These are phyloP conservation scores for Coemansia sp. DNA, from an alignment of 192 early-diverging fungal species.

Conservation along the genomic window DNA sequence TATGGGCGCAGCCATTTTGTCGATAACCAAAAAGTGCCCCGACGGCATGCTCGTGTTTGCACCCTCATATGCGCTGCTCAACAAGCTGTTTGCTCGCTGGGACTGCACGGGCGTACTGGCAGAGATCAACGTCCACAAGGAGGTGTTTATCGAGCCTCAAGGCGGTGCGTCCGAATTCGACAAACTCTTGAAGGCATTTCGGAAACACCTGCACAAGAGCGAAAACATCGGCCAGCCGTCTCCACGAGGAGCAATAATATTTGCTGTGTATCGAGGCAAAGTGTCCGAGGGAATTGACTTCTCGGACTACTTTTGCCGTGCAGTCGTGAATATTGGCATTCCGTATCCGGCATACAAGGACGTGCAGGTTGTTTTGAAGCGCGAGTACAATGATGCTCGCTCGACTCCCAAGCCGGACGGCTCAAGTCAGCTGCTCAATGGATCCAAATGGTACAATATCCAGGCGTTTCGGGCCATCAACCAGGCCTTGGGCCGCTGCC, in stretches of 20 bases:
- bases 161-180: constrained; percentile 39
- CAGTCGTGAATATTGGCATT: constrained; percentile 57
- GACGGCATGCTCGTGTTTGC: constrained; percentile 52
- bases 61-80: constrained; percentile 45
- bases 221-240: constrained; percentile 2
- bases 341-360: constrained; percentile 56
- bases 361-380: constrained; percentile 53
- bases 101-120: constrained; percentile 20
- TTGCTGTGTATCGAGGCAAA: constrained; percentile 57
- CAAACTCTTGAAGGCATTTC: constrained; percentile 33
- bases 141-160: constrained; percentile 43
- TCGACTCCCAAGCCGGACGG: not conserved
- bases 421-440: constrained; percentile 28
- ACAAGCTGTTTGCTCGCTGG: constrained; percentile 50
- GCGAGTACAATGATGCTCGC: constrained; percentile 50
- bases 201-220: constrained; percentile 23
- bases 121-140: constrained; percentile 28
- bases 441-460: constrained; percentile 56
- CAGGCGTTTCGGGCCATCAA: constrained; percentile 62
- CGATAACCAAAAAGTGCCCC: constrained; percentile 38
- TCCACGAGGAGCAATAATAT: constrained; percentile 36
- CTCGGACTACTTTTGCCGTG: constrained; percentile 46
- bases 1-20: constrained; percentile 45
- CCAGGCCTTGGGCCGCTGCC: constrained; percentile 60
- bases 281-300: constrained; percentile 54